Evolutionary conservation across 2,329 filamentous ascomycete species (phyloP).

Genomic region (Fusarium nanum): DNA sequence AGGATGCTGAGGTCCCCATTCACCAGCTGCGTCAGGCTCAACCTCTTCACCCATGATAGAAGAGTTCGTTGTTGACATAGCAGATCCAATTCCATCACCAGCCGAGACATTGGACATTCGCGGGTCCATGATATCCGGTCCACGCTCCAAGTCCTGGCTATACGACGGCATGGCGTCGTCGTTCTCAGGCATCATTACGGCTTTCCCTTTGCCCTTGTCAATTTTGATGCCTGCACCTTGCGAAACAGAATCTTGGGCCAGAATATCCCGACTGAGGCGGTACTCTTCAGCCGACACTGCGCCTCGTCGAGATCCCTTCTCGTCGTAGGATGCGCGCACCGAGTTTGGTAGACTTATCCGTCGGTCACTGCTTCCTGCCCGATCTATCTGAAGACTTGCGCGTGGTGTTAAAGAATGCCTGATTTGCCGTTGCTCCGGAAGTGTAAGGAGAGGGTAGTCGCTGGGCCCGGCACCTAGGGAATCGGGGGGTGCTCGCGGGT

Average conservation of each 20-base stretch:
- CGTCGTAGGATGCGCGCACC: conserved; percentile 66
- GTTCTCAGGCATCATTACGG: conserved; percentile 57
- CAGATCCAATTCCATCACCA: conserved; percentile 65
- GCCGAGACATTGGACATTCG: conserved; percentile 62
- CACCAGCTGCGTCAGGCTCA: conserved; percentile 74
- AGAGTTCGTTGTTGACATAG: conserved; percentile 67
- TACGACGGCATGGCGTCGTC: conserved; percentile 53
- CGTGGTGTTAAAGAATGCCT: conserved; percentile 58
- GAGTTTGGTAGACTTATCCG: conserved; percentile 66
- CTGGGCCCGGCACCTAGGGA: conserved; percentile 55
- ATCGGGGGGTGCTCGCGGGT: conserved; percentile 52
- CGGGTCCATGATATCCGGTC: conserved; percentile 58
- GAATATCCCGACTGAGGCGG: conserved; percentile 30
- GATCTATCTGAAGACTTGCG: conserved; percentile 64
- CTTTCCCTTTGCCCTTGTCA: conserved; percentile 65
- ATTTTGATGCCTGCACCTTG: conserved; percentile 41
- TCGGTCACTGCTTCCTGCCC: conserved; percentile 57
- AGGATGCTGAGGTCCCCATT: conserved; percentile 94
- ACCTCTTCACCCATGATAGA: conserved; percentile 74
- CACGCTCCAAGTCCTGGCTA: conserved; percentile 67
- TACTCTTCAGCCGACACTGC: conserved; percentile 43
- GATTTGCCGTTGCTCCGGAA: conserved; percentile 62
- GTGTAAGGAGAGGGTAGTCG: conserved; percentile 64
- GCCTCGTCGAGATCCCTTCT: conserved; percentile 54
- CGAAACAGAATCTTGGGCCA: conserved; percentile 22